A percentile compares a stretch with the other conserved stretches of the same genome.
phyloP scores from a whole-genome alignment of 176 grass and related monocot genomes.

The Cenchrus fungigraminus region DNA sequence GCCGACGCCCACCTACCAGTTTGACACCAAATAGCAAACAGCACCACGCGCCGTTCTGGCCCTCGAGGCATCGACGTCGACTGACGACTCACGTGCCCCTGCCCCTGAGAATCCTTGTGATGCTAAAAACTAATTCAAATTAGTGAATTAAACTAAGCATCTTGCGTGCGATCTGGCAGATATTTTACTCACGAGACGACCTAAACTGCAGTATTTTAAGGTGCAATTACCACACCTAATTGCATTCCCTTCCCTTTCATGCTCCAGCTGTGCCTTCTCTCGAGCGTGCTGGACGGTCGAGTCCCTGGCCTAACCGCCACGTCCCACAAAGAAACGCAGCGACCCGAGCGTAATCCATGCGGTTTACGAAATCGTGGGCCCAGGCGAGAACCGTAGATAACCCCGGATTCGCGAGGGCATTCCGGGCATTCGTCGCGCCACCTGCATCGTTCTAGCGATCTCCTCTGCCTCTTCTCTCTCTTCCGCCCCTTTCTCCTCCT shows the following conservation, averaged over 20 bases:
- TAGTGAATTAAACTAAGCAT: background rate
- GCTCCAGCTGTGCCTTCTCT: slow-evolving; percentile 24
- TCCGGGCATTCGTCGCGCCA: slow-evolving; percentile 13
- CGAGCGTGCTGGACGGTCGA: background rate
- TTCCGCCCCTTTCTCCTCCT: background rate
- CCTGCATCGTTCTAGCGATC: slow-evolving; percentile 48
- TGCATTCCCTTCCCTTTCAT: background rate
- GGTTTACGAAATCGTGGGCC: slow-evolving; percentile 15
- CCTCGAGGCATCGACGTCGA: background rate
- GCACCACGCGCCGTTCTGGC: background rate
- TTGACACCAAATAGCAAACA: background rate
- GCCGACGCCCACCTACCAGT: background rate
- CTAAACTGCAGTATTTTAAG: background rate
- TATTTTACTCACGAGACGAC: background rate
- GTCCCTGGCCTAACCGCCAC: background rate
- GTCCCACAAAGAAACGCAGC: background rate
- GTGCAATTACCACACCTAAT: background rate
- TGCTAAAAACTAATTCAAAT: background rate
- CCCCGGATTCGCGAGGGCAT: background rate
- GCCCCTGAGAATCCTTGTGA: background rate
- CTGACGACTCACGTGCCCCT: background rate
- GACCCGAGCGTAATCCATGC: background rate
- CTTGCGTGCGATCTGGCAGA: background rate
- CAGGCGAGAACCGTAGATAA: background rate
- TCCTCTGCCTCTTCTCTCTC: slow-evolving; percentile 2